Evolutionary conservation across 176 grass and related monocot species (phyloP).

Genomic region (Elymus sibiricus): DNA sequence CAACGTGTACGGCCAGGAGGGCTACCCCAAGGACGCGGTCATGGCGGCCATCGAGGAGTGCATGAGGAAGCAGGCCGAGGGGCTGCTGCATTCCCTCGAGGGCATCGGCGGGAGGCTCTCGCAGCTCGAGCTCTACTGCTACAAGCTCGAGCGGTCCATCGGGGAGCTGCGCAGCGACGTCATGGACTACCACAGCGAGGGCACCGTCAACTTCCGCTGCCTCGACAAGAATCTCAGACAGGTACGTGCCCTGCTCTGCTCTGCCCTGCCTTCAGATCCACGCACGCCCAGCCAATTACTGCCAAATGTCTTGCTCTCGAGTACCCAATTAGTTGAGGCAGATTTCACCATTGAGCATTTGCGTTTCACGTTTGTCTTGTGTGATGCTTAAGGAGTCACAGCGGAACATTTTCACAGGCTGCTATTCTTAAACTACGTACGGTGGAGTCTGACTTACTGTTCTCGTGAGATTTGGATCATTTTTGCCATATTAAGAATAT

Average conservation of each 20-base stretch:
- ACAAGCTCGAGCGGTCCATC: constrained; percentile 87
- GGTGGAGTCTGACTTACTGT: constrained; percentile 1
- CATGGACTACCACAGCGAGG: constrained; percentile 72
- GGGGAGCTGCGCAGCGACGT: constrained; percentile 84
- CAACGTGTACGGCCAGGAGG: constrained; percentile 49
- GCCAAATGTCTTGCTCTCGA: background rate
- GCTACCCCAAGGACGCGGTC: constrained; percentile 59
- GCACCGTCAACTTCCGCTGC: constrained; percentile 63
- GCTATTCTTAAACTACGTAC: constrained; percentile 13
- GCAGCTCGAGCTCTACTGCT: constrained; percentile 89
- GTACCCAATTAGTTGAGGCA: background rate
- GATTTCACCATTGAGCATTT: background rate
- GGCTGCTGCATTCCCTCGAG: constrained; percentile 74
- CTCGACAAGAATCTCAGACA: constrained; percentile 86
- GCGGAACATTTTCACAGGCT: background rate
- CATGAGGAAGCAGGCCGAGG: constrained; percentile 93
- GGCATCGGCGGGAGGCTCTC: constrained; percentile 74
- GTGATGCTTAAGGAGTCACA: background rate
- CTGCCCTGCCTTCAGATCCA: background rate
- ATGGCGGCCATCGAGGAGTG: constrained; percentile 80
- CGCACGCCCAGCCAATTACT: background rate
- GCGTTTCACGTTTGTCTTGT: background rate
- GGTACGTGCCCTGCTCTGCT: constrained; percentile 23
- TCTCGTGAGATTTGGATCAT: constrained; percentile 2
- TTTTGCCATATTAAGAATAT: background rate